A percentile compares a stretch with the other conserved stretches of the same genome.
phyloP scores from a whole-genome alignment of 2,329 filamentous ascomycete genomes.

The Huntiella savannae region DNA sequence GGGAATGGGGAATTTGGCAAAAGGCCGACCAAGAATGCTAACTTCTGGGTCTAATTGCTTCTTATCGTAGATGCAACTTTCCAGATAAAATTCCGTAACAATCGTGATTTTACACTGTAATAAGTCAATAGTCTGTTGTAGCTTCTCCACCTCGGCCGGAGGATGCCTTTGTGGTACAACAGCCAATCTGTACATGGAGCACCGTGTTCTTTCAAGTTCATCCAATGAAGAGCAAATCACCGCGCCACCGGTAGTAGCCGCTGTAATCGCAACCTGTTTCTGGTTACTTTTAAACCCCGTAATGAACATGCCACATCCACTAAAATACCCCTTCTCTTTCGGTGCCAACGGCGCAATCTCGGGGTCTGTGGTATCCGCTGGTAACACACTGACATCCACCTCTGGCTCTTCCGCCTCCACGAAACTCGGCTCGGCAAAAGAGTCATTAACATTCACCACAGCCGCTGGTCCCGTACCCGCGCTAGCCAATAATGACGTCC shows the following conservation, averaged over 20 bases:
- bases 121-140: conserved; percentile 1
- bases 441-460: neutral
- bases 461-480: neutral
- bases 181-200: conserved; percentile 20
- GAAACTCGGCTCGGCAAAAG: conserved; percentile 3
- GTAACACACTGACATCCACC: neutral
- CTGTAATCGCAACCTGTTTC: conserved; percentile 1
- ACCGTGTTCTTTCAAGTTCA: neutral
- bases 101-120: conserved; percentile 14
- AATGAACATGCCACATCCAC: conserved; percentile 37
- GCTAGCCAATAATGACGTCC: conserved; percentile 63
- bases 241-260: conserved; percentile 5
- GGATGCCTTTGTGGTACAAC: conserved; percentile 30
- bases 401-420: neutral
- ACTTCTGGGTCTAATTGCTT: conserved; percentile 46
- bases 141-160: neutral
- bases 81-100: conserved; percentile 86
- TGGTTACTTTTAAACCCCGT: conserved; percentile 32
- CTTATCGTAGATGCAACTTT: conserved; percentile 67
- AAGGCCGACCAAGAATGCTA: conserved; percentile 59
- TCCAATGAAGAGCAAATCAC: neutral
- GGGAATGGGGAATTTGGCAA: conserved; percentile 48
- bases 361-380: neutral
- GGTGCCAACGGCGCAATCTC: neutral
- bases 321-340: conserved; percentile 28